phyloP scores from a whole-genome alignment of 495 filamentous ascomycete species.

The Evernia prunastri region DNA sequence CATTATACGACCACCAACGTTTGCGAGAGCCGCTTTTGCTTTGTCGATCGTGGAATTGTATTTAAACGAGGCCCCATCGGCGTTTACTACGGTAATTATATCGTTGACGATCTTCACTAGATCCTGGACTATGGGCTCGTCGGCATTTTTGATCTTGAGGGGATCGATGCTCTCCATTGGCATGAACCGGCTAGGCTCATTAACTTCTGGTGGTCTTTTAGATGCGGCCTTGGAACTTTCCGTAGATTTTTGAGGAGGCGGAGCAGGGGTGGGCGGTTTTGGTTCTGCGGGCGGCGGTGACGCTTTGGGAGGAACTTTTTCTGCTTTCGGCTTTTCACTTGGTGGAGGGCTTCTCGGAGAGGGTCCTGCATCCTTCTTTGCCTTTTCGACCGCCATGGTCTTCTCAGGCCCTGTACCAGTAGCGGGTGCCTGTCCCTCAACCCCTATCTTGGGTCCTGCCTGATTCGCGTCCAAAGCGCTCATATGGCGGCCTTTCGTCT shows the following conservation, averaged over 20 bases:
- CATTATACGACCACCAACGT: conserved; percentile 66
- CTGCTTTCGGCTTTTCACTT: conserved; percentile 30
- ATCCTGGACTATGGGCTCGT: conserved; percentile 84
- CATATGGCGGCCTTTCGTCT: conserved; percentile 44
- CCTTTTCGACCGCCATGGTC: conserved; percentile 35
- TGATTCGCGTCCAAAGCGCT: conserved; percentile 35
- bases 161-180: conserved; percentile 65
- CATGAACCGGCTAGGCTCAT: conserved; percentile 53
- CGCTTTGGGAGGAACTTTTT: conserved; percentile 4
- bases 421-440: conserved; percentile 31
- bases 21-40: conserved; percentile 76
- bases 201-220: conserved; percentile 44
- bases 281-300: conserved; percentile 24
- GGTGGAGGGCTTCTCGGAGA: conserved; percentile 22
- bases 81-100: conserved; percentile 86
- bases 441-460: conserved; percentile 26
- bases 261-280: conserved; percentile 29
- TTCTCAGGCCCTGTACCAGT: conserved; percentile 35
- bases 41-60: conserved; percentile 69
- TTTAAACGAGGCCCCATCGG: conserved; percentile 64
- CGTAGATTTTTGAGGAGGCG: conserved; percentile 22
- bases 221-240: conserved; percentile 24
- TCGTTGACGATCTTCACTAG: conserved; percentile 93
- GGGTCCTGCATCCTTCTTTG: conserved; percentile 36
- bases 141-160: conserved; percentile 61